Evolutionary conservation across 225 moss, liverwort and hornwort species (phyloP).

Genomic region (Polytrichum formosum): DNA sequence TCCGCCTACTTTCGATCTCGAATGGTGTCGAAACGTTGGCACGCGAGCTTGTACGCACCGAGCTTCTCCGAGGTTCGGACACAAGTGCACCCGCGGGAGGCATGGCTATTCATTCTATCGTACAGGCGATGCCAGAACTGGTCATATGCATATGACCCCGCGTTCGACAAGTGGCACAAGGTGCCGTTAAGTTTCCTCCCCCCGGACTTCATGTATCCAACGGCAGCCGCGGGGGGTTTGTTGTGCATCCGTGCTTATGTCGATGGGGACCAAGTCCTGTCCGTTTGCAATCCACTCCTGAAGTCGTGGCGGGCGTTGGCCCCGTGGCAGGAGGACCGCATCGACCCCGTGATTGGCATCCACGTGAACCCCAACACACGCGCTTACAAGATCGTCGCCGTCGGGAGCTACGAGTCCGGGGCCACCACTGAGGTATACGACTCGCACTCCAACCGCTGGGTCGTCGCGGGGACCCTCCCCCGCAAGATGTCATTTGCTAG

Average conservation of each 20-base stretch:
- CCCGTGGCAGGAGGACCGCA: conserved; percentile 60
- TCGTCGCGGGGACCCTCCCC: conserved; percentile 40
- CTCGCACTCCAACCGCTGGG: conserved; percentile 45
- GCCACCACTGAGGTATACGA: conserved; percentile 55
- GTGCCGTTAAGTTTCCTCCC: conserved; percentile 52
- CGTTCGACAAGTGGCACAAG: conserved; percentile 54
- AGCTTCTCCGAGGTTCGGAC: conserved; percentile 54
- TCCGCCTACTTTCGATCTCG: conserved; percentile 57
- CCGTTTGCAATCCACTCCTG: conserved; percentile 55
- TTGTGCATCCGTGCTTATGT: conserved; percentile 58
- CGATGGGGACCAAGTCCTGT: conserved; percentile 55
- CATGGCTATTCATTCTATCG: conserved; percentile 59
- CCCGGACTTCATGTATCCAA: conserved; percentile 60
- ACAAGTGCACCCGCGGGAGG: conserved; percentile 51
- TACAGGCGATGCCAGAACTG: conserved; percentile 57
- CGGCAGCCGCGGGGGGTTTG: conserved; percentile 48
- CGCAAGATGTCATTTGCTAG: conserved; percentile 64
- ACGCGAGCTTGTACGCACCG: conserved; percentile 40
- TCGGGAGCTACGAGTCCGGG: conserved; percentile 63
- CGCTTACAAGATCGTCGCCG: conserved; percentile 48
- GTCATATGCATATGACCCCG: conserved; percentile 56
- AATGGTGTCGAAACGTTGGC: conserved; percentile 56
- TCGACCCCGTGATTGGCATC: conserved; percentile 59
- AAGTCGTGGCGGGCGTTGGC: conserved; percentile 56
- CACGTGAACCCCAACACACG: conserved; percentile 34